A percentile compares a stretch with the other conserved stretches of the same genome.
Conservation (phyloP, 148 eudicot species). For the Rhododendron ferrugineum region DNA sequence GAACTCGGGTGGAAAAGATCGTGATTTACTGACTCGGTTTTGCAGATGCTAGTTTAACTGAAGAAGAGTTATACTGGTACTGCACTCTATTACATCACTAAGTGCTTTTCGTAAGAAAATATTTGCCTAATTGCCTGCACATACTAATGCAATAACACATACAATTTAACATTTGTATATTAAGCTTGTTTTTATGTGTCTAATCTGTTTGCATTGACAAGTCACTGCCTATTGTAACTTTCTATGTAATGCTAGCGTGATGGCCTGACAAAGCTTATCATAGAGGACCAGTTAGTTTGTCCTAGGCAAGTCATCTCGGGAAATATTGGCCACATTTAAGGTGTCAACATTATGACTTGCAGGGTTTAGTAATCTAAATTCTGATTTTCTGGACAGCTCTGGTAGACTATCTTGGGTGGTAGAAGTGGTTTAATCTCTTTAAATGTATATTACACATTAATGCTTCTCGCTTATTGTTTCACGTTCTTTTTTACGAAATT, state of each 20-base stretch:
- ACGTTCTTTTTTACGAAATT: not conserved
- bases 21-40: not conserved
- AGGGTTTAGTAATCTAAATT: not conserved
- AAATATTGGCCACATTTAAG: not conserved
- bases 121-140: not conserved
- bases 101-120: not conserved
- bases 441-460: not conserved
- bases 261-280: not conserved
- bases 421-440: not conserved
- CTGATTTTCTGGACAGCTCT: not conserved
- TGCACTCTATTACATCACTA: not conserved
- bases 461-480: not conserved
- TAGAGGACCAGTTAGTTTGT: not conserved
- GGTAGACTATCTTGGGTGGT: not conserved
- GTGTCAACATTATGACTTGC: not conserved
- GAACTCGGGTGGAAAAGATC: not conserved
- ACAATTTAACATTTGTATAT: not conserved
- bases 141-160: not conserved
- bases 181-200: not conserved
- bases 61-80: not conserved
- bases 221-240: not conserved
- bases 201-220: not conserved
- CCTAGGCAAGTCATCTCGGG: not conserved
- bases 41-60: not conserved
- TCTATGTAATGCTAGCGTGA: not conserved